Evolutionary conservation across 768 basidiomycete genomes (phyloP), one percentile per base, ranked within the genome.

Genomic region (Boletus sensibilis): DNA sequence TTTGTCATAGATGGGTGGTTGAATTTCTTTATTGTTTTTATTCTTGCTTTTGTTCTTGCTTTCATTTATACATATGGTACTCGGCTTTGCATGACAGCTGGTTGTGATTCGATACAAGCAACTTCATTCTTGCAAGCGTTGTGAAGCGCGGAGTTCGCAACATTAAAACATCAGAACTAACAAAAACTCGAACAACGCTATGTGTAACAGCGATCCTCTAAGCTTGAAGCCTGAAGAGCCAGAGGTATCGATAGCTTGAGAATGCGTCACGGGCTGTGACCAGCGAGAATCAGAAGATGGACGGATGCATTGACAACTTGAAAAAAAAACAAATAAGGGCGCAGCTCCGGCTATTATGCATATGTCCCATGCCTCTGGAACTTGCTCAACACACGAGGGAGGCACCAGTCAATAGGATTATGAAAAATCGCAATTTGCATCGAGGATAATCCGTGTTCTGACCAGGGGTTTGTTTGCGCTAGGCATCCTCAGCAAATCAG

Each of bases 51-150:
- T 29, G 42, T 21, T 56, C 11, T 35, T 37, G 25, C 41, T 47
- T 47, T 57, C 31, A 27, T 48, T 35, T 63, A 52, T 42, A 40
- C 9, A 59, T 53, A 39, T 43, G 20, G 39, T 21, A 38, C 10
- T 40, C 18, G n/a, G n/a, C 6, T 37, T 47, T 29, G 13, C 6
- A 39, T n/a, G 20, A 5, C 38, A 40, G n/a, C 21, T 47, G 31
- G 33, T 21, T 9, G 12, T 29, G 4, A 31, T 35, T 34, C 8
- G 12, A 25, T 33, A 21, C 33, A 23, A 34, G 21, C 33, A 47
- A 25, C 6, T 10, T 1, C 12, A 16, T n/a, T 4, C 4, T 18
- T 44, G 18, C 16, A 18, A 18, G 25, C 27, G 16, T 27, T 27
- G 16, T 27, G 4, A 18, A 43, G 18, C 5, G 18, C 14, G 18